Evolutionary conservation across 495 filamentous ascomycete species (phyloP).

Genomic region (Aspergillus coremiiformis): DNA sequence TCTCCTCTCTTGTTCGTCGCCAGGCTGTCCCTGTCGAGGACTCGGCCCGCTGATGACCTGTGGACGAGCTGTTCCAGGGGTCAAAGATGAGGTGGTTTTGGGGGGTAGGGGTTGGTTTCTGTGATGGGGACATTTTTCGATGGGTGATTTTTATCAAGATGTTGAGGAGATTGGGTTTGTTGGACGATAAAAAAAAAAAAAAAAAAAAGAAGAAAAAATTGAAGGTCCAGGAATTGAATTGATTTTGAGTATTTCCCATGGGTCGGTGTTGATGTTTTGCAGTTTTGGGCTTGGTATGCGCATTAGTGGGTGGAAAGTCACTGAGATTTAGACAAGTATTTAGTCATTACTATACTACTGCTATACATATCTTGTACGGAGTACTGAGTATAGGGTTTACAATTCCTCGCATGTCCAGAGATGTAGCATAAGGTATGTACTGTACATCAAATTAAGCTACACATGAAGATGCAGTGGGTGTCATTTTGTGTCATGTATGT

Average conservation of each 20-base stretch:
- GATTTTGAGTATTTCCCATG: too few species aligned
- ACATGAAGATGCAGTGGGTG: background rate
- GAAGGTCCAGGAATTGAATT: too few species aligned
- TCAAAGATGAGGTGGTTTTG: slow-evolving; percentile 55
- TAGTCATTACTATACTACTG: too few species aligned
- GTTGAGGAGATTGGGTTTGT: too few species aligned
- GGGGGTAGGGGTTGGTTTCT: slow-evolving; percentile 2
- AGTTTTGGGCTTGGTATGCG: slow-evolving; percentile 1
- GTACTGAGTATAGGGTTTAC: background rate
- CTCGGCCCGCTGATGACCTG: slow-evolving; percentile 74
- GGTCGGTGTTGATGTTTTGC: slow-evolving; percentile 10
- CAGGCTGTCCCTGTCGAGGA: slow-evolving; percentile 53
- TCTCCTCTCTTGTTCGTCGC: slow-evolving; percentile 58
- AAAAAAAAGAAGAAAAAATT: background rate
- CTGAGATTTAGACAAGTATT: background rate
- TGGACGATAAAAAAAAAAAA: background rate
- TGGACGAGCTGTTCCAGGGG: slow-evolving; percentile 71
- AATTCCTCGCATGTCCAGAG: background rate
- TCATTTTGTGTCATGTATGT: too few species aligned
- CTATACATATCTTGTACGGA: too few species aligned
- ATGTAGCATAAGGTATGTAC: background rate
- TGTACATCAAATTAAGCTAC: background rate
- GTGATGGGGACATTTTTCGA: background rate
- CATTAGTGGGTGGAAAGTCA: background rate
- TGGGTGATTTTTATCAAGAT: too few species aligned